Percentiles rank a stretch among this genome's conserved stretches.
phyloP scores from a whole-genome alignment of 345 rosid genomes.

The Eucalyptus marginata region DNA sequence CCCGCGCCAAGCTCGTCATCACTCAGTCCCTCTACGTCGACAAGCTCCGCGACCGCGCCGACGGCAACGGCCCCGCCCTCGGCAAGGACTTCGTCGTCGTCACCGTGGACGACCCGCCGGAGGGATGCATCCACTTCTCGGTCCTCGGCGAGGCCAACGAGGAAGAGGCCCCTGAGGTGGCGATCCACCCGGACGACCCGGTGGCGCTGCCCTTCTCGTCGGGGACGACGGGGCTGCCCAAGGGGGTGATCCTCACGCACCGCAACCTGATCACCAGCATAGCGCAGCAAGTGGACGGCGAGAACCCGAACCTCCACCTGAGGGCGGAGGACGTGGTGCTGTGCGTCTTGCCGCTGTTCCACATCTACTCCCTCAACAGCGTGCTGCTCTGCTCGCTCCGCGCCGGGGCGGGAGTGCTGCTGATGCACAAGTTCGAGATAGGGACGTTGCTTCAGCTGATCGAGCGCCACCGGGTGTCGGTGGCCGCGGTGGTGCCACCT shows the following conservation, averaged over 20 bases:
- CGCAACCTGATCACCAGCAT: slow-evolving; percentile 75
- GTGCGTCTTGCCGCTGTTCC: slow-evolving; percentile 83
- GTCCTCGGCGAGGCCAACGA: slow-evolving; percentile 30
- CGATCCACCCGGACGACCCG: slow-evolving; percentile 37
- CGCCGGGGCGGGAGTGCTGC: slow-evolving; percentile 61
- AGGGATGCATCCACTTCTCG: slow-evolving; percentile 55
- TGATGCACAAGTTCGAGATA: slow-evolving; percentile 91
- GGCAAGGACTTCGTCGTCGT: slow-evolving; percentile 40
- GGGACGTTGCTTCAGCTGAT: slow-evolving; percentile 58
- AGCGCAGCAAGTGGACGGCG: slow-evolving; percentile 95
- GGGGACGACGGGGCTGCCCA: slow-evolving; percentile 86
- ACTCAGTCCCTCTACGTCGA: slow-evolving; percentile 64
- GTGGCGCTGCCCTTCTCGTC: slow-evolving; percentile 86
- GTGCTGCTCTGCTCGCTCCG: slow-evolving; percentile 60
- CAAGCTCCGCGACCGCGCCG: slow-evolving; percentile 17
- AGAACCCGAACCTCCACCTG: slow-evolving; percentile 65
- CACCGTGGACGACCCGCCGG: slow-evolving; percentile 55
- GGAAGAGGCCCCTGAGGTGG: slow-evolving; percentile 3
- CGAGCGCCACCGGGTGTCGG: slow-evolving; percentile 54
- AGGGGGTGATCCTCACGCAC: slow-evolving; percentile 84
- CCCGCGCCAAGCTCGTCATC: slow-evolving; percentile 49
- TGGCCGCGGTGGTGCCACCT: slow-evolving; percentile 89
- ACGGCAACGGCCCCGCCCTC: background rate
- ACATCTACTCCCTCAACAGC: slow-evolving; percentile 70
- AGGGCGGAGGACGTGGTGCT: slow-evolving; percentile 50